These are phyloP conservation scores for Remersonia thermophila DNA, from an alignment of 2,329 filamentous ascomycete genomes.

Conservation along the genomic window DNA sequence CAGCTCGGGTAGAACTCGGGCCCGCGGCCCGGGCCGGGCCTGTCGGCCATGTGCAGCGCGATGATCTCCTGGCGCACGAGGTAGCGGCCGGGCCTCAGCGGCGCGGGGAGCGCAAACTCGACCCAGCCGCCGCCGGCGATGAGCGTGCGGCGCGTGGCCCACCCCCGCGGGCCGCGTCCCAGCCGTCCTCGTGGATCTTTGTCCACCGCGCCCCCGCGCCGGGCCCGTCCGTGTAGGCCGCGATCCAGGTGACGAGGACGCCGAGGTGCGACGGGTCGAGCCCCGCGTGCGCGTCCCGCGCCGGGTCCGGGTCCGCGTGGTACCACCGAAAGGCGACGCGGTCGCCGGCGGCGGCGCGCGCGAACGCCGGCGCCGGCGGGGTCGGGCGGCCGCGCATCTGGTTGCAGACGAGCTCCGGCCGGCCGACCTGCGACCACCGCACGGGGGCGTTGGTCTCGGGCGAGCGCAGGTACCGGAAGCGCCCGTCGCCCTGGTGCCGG, in stretches of 20 bases:
- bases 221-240: conserved; percentile 21
- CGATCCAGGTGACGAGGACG: conserved; percentile 26
- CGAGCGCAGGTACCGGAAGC: conserved; percentile 30
- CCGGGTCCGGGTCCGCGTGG: conserved; percentile 24
- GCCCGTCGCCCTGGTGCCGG: conserved; percentile 30
- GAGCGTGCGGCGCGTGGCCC: conserved; percentile 16
- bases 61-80: conserved; percentile 25
- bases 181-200: conserved; percentile 26
- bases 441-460: conserved; percentile 23
- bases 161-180: conserved; percentile 22
- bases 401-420: conserved; percentile 27
- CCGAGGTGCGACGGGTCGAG: conserved; percentile 19
- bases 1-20: conserved; percentile 27
- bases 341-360: conserved; percentile 23
- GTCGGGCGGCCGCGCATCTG: conserved; percentile 22
- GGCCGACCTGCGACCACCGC: conserved; percentile 20
- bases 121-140: conserved; percentile 14
- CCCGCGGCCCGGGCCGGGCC: conserved; percentile 14
- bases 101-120: conserved; percentile 19
- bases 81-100: conserved; percentile 17
- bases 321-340: conserved; percentile 26
- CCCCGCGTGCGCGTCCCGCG: conserved; percentile 15
- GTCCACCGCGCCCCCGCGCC: conserved; percentile 27
- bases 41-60: conserved; percentile 22
- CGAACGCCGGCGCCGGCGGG: conserved; percentile 19